A percentile compares a stretch with the other conserved stretches of the same genome.
Evolutionary conservation across 768 basidiomycete genomes (phyloP).

Genomic region (Lactarius sanguifluus): DNA sequence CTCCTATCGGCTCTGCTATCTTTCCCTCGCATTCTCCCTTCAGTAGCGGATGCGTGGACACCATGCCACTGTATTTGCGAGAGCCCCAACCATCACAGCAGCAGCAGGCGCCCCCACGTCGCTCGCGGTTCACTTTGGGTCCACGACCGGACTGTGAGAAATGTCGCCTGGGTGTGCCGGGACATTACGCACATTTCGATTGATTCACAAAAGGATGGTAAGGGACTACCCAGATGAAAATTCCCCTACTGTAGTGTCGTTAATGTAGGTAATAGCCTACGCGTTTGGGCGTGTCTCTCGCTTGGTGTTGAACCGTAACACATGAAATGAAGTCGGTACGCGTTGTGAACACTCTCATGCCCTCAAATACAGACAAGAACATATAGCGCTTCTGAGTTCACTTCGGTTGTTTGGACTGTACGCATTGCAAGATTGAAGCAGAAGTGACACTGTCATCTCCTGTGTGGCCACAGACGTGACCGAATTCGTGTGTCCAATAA

Average conservation of each 20-base stretch:
- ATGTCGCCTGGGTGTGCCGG: conserved; percentile 62
- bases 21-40: conserved; percentile 14
- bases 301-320: not conserved
- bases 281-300: not conserved
- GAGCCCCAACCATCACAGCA: conserved; percentile 27
- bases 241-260: not conserved
- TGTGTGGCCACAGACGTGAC: no score
- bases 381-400: not conserved
- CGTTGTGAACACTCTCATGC: not conserved
- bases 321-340: not conserved
- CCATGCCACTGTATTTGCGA: not conserved
- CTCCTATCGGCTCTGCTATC: conserved; percentile 7
- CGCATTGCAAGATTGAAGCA: not conserved
- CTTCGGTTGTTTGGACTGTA: not conserved
- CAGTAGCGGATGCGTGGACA: conserved; percentile 30
- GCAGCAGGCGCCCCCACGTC: conserved; percentile 34
- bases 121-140: conserved; percentile 65
- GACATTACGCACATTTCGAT: conserved; percentile 71
- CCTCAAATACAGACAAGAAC: not conserved
- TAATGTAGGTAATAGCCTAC: not conserved
- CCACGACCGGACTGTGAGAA: conserved; percentile 68
- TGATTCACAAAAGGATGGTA: conserved; percentile 31
- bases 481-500: no score
- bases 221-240: not conserved
- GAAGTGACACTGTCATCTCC: not conserved